Conservation (phyloP, 345 rosid genomes). For the Gossypium ekmanianum region DNA sequence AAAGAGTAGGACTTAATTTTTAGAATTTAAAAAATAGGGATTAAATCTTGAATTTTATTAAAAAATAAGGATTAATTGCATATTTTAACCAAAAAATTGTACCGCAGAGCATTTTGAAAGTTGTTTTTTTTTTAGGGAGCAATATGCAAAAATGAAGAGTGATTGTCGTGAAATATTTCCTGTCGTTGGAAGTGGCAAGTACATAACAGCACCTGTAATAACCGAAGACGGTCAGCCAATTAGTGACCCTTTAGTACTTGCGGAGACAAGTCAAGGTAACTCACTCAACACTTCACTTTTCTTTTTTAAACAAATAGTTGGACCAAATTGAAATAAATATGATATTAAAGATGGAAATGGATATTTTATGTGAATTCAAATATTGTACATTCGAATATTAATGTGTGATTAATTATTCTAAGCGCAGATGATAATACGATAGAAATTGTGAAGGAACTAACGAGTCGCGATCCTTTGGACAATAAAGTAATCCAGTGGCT, state of each 20-base stretch:
- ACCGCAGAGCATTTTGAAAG: no score
- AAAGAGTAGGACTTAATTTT: no score
- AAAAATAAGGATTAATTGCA: no score
- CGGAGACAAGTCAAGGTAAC: constrained; percentile 51
- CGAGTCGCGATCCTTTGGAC: constrained; percentile 56
- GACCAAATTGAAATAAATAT: not conserved
- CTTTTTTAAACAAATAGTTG: constrained; percentile 18
- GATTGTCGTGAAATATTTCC: constrained; percentile 75
- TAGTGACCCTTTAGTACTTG: constrained; percentile 70
- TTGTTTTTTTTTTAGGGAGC: not conserved
- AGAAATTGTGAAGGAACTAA: constrained; percentile 52
- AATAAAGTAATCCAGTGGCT: constrained; percentile 81
- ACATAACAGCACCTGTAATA: constrained; percentile 83
- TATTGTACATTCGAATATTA: not conserved
- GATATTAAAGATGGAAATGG: not conserved
- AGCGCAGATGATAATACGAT: constrained; percentile 32
- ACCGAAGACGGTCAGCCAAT: constrained; percentile 81
- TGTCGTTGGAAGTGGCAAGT: constrained; percentile 83
- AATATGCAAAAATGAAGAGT: constrained; percentile 75
- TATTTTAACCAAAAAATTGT: no score
- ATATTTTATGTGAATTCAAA: no score
- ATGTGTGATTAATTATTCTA: constrained; percentile 22
- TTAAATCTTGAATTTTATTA: no score
- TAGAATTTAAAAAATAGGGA: no score
- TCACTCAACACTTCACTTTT: not conserved